These are phyloP conservation scores for Metarhizium album DNA, from an alignment of 2,329 filamentous ascomycete species.

Conservation along the genomic window DNA sequence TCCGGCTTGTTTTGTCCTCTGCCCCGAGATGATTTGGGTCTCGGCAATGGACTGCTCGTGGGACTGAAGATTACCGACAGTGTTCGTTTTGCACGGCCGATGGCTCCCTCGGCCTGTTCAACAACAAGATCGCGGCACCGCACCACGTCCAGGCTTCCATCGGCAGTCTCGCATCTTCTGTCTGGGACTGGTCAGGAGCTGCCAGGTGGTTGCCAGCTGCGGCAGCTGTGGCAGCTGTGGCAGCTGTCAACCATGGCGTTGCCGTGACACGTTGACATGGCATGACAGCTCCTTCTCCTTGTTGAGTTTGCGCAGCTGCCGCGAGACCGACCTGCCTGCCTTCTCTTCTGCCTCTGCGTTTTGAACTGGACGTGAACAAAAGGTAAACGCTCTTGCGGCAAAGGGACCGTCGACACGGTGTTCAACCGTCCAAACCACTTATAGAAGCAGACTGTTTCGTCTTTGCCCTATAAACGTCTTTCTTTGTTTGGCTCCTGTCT, in stretches of 20 bases:
- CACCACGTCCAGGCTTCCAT: background rate
- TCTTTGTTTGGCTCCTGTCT: background rate
- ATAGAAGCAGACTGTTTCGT: background rate
- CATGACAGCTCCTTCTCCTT: background rate
- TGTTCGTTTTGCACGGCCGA: background rate
- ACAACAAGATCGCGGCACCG: background rate
- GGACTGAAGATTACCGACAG: background rate
- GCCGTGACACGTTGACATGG: background rate
- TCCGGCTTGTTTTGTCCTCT: too few species aligned
- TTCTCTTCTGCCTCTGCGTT: background rate
- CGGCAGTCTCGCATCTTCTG: background rate
- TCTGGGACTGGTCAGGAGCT: background rate
- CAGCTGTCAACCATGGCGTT: background rate
- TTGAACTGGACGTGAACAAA: conserved; percentile 6
- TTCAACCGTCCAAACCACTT: background rate
- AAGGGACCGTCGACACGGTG: background rate
- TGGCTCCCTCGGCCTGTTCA: background rate
- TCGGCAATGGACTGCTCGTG: background rate
- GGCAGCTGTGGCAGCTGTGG: conserved; percentile 1
- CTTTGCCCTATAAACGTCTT: background rate
- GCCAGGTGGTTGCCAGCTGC: conserved; percentile 1
- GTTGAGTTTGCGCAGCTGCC: background rate
- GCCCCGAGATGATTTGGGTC: background rate
- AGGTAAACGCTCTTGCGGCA: conserved; percentile 1
- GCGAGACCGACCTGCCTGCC: background rate